phyloP scores from a whole-genome alignment of 495 filamentous ascomycete genomes.

The Aspergillus cavernicola region DNA sequence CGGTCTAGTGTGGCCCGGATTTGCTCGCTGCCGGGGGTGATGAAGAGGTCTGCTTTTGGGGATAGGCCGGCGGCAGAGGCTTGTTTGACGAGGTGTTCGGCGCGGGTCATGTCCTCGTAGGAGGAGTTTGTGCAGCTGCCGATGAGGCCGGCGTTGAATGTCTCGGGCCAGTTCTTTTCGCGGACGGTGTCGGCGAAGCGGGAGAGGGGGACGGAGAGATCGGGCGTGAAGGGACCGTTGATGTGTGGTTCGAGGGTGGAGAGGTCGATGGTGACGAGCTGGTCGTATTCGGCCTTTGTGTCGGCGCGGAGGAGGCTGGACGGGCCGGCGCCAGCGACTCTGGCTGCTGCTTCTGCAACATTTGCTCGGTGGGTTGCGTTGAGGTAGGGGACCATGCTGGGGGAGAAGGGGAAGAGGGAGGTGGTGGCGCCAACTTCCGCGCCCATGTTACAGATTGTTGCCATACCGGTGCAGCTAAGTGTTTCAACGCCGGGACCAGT shows the following conservation, averaged over 20 bases:
- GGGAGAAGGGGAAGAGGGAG: slow-evolving; percentile 98
- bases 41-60: slow-evolving; percentile 88
- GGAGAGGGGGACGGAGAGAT: slow-evolving; percentile 96
- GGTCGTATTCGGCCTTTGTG: slow-evolving; percentile 88
- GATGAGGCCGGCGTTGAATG: slow-evolving; percentile 89
- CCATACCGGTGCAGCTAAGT: slow-evolving; percentile 66
- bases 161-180: slow-evolving; percentile 92
- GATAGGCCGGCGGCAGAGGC: slow-evolving; percentile 92
- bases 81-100: slow-evolving; percentile 90
- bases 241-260: slow-evolving; percentile 94
- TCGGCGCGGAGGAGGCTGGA: slow-evolving; percentile 60
- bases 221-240: slow-evolving; percentile 99
- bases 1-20: slow-evolving; percentile 93
- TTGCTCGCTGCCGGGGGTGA: slow-evolving; percentile 97
- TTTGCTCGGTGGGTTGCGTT: slow-evolving; percentile 82
- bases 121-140: slow-evolving; percentile 99
- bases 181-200: slow-evolving; percentile 95
- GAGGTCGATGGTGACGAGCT: slow-evolving; percentile 94
- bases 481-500: slow-evolving; percentile 78
- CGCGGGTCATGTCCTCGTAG: slow-evolving; percentile 98
- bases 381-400: slow-evolving; percentile 95
- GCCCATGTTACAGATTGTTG: slow-evolving; percentile 74
- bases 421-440: slow-evolving; percentile 97
- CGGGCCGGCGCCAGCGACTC: slow-evolving; percentile 38
- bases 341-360: slow-evolving; percentile 55